A percentile compares a stretch with the other conserved stretches of the same genome.
phyloP scores from a whole-genome alignment of 768 basidiomycete species.

The Boletus sp. region DNA sequence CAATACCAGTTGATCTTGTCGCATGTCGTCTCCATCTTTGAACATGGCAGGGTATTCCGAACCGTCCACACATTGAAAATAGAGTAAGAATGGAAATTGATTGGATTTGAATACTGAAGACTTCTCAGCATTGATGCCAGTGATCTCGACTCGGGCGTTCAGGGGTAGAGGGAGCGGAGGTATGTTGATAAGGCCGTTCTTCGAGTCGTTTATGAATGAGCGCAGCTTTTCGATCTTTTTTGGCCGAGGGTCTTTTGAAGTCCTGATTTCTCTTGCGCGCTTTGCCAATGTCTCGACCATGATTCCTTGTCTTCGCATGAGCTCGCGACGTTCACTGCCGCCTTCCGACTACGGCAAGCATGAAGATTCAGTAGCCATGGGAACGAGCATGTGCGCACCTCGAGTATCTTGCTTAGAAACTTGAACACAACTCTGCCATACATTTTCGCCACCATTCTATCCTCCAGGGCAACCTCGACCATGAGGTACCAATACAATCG shows the following conservation, averaged over 20 bases:
- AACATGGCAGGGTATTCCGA: slow-evolving; percentile 93
- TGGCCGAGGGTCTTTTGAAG: slow-evolving; percentile 87
- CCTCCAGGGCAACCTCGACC: slow-evolving; percentile 90
- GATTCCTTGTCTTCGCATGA: slow-evolving; percentile 89
- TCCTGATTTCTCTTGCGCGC: slow-evolving; percentile 82
- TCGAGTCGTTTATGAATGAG: slow-evolving; percentile 78
- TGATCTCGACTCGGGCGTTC: slow-evolving; percentile 80
- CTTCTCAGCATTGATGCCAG: slow-evolving; percentile 86
- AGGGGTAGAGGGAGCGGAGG: slow-evolving; percentile 84
- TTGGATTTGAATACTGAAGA: slow-evolving; percentile 98
- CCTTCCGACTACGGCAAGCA: slow-evolving; percentile 52
- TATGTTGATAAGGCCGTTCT: slow-evolving; percentile 79
- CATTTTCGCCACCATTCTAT: slow-evolving; percentile 86
- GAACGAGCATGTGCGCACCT: slow-evolving; percentile 47
- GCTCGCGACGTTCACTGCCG: slow-evolving; percentile 77
- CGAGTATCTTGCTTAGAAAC: slow-evolving; percentile 83
- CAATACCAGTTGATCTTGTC: slow-evolving; percentile 97
- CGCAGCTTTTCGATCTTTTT: slow-evolving; percentile 98
- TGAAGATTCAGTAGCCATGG: neutral
- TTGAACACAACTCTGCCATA: slow-evolving; percentile 88
- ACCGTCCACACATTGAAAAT: slow-evolving; percentile 82
- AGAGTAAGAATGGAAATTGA: slow-evolving; percentile 85
- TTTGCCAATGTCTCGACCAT: slow-evolving; percentile 83
- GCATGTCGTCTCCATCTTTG: slow-evolving; percentile 98
- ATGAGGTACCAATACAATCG: slow-evolving; percentile 96